A percentile compares a stretch with the other conserved stretches of the same genome.
Conservation (phyloP, 345 rosid genomes). For the Populus nigra region DNA sequence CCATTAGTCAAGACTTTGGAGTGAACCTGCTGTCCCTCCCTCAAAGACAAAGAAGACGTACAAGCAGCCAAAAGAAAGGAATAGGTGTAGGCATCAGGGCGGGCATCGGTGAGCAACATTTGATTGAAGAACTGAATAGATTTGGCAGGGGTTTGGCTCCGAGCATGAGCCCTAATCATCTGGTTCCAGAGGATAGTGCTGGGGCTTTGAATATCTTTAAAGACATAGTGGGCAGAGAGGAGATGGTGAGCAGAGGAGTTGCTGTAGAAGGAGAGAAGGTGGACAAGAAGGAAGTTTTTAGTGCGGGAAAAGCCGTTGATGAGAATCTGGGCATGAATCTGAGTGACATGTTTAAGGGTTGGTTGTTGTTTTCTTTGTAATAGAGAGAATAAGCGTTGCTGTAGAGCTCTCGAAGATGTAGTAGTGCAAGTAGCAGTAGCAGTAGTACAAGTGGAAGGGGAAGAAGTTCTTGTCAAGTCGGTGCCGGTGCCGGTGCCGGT, state of each 20-base stretch:
- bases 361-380: constrained; percentile 17
- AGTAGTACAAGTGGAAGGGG: no score
- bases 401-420: constrained; percentile 26
- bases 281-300: constrained; percentile 33
- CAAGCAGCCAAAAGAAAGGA: constrained; percentile 48
- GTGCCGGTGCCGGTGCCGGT: no score
- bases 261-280: constrained; percentile 35
- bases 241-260: constrained; percentile 19
- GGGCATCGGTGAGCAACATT: constrained; percentile 32
- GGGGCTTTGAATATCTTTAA: constrained; percentile 25
- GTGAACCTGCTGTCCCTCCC: constrained; percentile 49
- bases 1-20: constrained; percentile 41
- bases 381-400: constrained; percentile 38
- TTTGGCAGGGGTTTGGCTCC: constrained; percentile 20
- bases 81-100: constrained; percentile 48
- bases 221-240: constrained; percentile 16
- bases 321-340: constrained; percentile 38
- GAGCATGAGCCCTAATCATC: constrained; percentile 42
- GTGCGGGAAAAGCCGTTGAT: constrained; percentile 29
- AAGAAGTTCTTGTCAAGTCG: no score
- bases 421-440: no score
- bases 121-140: constrained; percentile 35
- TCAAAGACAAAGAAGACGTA: constrained; percentile 27
- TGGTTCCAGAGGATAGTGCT: constrained; percentile 52
- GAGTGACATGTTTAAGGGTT: constrained; percentile 8